These are phyloP conservation scores for Aureoboletus auriporus DNA, from an alignment of 768 basidiomycete genomes.

Conservation along the genomic window DNA sequence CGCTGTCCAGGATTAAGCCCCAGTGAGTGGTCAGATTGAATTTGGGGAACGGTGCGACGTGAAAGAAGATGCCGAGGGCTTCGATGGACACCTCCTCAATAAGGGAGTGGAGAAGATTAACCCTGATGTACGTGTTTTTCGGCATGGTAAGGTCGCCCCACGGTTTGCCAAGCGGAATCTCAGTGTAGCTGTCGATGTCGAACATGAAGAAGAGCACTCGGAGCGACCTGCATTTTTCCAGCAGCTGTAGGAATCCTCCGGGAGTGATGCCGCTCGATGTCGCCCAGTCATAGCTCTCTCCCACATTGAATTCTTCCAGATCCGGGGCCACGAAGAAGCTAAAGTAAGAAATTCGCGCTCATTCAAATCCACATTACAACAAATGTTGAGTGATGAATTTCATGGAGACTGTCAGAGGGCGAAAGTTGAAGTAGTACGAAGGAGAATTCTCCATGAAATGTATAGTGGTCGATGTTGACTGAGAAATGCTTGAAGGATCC, in stretches of 20 bases:
- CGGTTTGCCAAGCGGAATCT: slow-evolving; percentile 5
- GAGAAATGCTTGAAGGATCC: background rate
- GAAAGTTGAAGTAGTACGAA: background rate
- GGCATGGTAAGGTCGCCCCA: slow-evolving; percentile 11
- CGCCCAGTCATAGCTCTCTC: slow-evolving; percentile 1
- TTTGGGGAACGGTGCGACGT: slow-evolving; percentile 1
- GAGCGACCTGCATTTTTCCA: slow-evolving; percentile 14
- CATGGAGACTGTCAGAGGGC: slow-evolving; percentile 1
- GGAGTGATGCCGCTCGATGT: slow-evolving; percentile 7
- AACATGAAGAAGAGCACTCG: background rate
- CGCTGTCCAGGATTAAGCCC: background rate
- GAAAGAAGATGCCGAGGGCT: slow-evolving; percentile 12
- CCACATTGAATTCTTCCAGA: background rate
- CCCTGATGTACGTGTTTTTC: background rate
- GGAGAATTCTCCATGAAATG: background rate
- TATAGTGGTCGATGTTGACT: background rate
- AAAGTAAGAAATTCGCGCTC: slow-evolving; percentile 6
- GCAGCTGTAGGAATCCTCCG: slow-evolving; percentile 5
- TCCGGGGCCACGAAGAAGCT: slow-evolving; percentile 15
- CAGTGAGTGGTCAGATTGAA: slow-evolving; percentile 2
- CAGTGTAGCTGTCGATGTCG: slow-evolving; percentile 8
- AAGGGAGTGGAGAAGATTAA: slow-evolving; percentile 1
- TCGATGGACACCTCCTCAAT: slow-evolving; percentile 3
- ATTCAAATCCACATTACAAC: slow-evolving; percentile 2
- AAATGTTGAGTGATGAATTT: slow-evolving; percentile 7